Evolutionary conservation across 2,329 filamentous ascomycete species (phyloP).

Genomic region (Ophiostoma montium): DNA sequence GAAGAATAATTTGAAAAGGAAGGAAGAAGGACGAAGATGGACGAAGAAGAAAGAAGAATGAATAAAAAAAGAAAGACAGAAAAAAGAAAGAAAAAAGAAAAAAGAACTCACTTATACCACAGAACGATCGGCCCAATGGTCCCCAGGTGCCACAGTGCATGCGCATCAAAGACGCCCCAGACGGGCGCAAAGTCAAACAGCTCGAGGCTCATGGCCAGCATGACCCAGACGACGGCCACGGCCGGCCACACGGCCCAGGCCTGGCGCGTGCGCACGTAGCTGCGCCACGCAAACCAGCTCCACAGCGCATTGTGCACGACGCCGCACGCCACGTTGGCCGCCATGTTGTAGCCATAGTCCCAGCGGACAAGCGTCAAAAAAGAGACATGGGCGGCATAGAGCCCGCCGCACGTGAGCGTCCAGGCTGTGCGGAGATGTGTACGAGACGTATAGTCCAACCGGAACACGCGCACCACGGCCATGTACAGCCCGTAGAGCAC

Average conservation of each 20-base stretch:
- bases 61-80: slow-evolving; percentile 18
- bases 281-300: slow-evolving; percentile 66
- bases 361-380: slow-evolving; percentile 79
- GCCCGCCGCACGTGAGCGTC: slow-evolving; percentile 54
- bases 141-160: slow-evolving; percentile 89
- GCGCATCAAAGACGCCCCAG: slow-evolving; percentile 73
- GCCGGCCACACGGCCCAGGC: slow-evolving; percentile 83
- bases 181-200: slow-evolving; percentile 85
- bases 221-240: slow-evolving; percentile 80
- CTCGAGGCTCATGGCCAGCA: slow-evolving; percentile 90
- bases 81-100: not conserved
- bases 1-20: not conserved
- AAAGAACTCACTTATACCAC: slow-evolving; percentile 92
- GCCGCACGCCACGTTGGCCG: slow-evolving; percentile 75
- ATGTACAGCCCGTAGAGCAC: slow-evolving; percentile 90
- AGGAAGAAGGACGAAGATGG: slow-evolving; percentile 24
- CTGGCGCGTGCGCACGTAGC: slow-evolving; percentile 57
- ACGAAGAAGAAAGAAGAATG: slow-evolving; percentile 16
- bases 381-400: slow-evolving; percentile 65
- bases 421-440: slow-evolving; percentile 45
- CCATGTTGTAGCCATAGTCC: slow-evolving; percentile 98
- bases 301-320: slow-evolving; percentile 71
- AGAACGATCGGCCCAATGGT: slow-evolving; percentile 78
- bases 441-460: slow-evolving; percentile 49
- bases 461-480: slow-evolving; percentile 65